These are phyloP conservation scores for Xylaria venustula DNA, from an alignment of 495 filamentous ascomycete genomes.

Conservation along the genomic window DNA sequence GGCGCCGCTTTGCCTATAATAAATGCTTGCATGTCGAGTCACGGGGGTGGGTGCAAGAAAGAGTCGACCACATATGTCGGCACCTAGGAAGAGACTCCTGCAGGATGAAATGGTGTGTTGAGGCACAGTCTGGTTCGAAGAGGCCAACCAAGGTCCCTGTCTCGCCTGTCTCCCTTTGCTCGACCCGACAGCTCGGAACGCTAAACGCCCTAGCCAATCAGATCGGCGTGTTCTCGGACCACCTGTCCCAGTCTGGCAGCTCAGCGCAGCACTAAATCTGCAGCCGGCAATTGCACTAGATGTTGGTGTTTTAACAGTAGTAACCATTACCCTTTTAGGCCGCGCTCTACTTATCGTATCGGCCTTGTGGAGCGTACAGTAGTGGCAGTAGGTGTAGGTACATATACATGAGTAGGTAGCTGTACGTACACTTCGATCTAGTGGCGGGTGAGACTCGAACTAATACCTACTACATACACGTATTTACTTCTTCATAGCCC, in stretches of 20 bases:
- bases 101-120: background rate
- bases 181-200: slow-evolving; percentile 11
- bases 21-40: background rate
- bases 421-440: background rate
- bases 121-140: background rate
- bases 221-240: background rate
- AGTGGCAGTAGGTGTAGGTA: no score
- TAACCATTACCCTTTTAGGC: background rate
- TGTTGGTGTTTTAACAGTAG: background rate
- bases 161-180: no score
- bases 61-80: background rate
- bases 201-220: slow-evolving; percentile 7
- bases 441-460: slow-evolving; percentile 1
- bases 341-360: background rate
- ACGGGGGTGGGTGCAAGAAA: background rate
- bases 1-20: background rate
- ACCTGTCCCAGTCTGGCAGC: slow-evolving; percentile 7
- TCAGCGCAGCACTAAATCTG: background rate
- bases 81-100: background rate
- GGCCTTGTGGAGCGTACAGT: no score
- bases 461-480: no score
- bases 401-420: no score
- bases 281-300: background rate
- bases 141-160: no score
- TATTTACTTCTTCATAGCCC: no score